Base-by-base conservation (phyloP, 352 stramenopile genomes). In the Phytophthora crassamura region DNA sequence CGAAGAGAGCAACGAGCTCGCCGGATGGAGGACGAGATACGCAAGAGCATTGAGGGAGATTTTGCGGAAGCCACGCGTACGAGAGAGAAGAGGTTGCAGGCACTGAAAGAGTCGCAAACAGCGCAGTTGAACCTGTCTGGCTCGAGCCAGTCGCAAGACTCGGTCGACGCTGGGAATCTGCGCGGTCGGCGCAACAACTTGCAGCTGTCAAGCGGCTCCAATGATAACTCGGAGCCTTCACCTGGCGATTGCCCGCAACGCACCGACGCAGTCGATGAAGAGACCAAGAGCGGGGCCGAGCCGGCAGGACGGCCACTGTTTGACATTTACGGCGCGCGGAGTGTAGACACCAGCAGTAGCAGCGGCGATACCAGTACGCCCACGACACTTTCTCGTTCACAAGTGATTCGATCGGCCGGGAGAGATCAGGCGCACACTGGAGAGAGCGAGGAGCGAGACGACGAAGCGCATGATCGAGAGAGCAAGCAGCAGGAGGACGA, bases 131-230 rank as follows among this genome's bases (percentile, higher is more conserved):
- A 50, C 18, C 36, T 69, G 25, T 77, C 64, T 6, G 69, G 58
- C 22, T 74, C 69, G 2, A 74, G 69, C 42, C 64, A 74, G 18
- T 77, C 69, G 1, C 69, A 75, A 60, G 69, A 77, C 30, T 77
- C 65, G 16, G 62, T 71, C 9, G 64, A 73, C 32, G 28, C 34
- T 16, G 62, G 36, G 15, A 34, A 42, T 15, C 20, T 64, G 16
- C 57, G 33, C n/a, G 59, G 9, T 5, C 20, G 30, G 51, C 65
- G 45, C 8, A 52, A 58, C 2, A 46, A 18, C 32, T 75, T 61
- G 32, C 64, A 73, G 49, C 18, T 62, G n/a, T 77, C 64, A 15
- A 47, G 11, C 34, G 33, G 40, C 5, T 74, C 60, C 0, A 74
- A 69, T 14, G 60, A 74, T 22, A 42, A 78, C 33, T 74, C 73